Conservation (phyloP, 2,329 filamentous ascomycete species). For the Chrysoporthe cubensis region DNA sequence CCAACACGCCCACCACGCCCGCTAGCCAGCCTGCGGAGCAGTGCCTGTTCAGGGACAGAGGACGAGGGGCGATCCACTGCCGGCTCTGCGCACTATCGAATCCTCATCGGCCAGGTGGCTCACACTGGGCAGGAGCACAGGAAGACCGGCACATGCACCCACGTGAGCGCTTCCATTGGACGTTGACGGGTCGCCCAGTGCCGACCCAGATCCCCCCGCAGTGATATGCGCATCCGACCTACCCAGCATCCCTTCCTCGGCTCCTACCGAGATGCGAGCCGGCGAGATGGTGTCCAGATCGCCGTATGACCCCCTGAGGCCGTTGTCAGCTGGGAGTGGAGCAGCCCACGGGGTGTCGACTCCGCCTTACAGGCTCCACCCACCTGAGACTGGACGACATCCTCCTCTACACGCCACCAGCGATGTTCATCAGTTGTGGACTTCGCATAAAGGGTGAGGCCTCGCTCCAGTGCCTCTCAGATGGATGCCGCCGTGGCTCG, state of each 20-base stretch:
- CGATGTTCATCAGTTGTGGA: background rate
- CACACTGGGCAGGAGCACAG: conserved; percentile 6
- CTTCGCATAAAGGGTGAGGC: no score
- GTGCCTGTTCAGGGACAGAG: background rate
- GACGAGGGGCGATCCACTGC: conserved; percentile 1
- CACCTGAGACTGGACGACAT: background rate
- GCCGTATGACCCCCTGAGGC: no score
- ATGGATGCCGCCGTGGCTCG: no score
- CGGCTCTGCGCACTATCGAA: conserved; percentile 6
- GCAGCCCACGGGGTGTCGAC: background rate
- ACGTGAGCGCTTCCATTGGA: background rate
- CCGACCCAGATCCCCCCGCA: no score
- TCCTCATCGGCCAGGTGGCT: conserved; percentile 3
- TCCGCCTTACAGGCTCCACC: background rate
- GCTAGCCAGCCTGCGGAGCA: background rate
- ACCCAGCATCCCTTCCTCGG: no score
- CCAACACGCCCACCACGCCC: background rate
- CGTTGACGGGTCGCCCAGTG: no score
- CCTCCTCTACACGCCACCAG: background rate
- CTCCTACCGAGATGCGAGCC: no score
- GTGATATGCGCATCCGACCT: no score
- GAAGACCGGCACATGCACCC: background rate
- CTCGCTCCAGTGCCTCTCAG: no score
- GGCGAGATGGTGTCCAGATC: no score
- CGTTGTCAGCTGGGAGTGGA: no score